A percentile compares a stretch with the other conserved stretches of the same genome.
Evolutionary conservation across 352 stramenopile genomes (phyloP).

Genomic region (Phytophthora aleatoria): DNA sequence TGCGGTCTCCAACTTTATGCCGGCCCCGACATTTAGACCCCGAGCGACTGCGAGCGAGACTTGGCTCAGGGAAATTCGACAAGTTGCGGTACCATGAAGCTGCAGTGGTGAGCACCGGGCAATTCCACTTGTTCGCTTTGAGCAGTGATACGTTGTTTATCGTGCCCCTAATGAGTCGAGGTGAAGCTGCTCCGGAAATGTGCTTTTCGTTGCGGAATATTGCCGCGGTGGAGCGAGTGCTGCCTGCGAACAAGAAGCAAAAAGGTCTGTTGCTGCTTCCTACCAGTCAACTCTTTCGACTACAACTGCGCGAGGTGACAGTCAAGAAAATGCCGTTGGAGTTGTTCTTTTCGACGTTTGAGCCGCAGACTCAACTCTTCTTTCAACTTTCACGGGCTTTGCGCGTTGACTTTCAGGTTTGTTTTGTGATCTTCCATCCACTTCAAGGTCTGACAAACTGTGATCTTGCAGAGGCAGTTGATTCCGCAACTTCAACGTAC

Average conservation of each 20-base stretch:
- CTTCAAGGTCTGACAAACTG: conserved; percentile 7
- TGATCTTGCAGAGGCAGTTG: conserved; percentile 25
- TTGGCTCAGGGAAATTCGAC: conserved; percentile 40
- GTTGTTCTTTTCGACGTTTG: conserved; percentile 66
- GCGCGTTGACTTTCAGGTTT: conserved; percentile 52
- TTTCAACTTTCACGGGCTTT: conserved; percentile 52
- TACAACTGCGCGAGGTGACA: conserved; percentile 29
- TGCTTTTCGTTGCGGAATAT: conserved; percentile 36
- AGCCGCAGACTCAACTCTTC: conserved; percentile 60
- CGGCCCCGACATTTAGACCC: conserved; percentile 59
- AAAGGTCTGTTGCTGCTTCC: conserved; percentile 50
- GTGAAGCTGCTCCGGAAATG: conserved; percentile 20
- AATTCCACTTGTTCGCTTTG: conserved; percentile 60
- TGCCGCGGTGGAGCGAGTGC: conserved; percentile 40
- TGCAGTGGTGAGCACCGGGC: conserved; percentile 43
- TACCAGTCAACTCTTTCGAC: conserved; percentile 57
- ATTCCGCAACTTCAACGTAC: conserved; percentile 16
- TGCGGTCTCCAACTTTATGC: conserved; percentile 54
- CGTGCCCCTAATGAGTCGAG: conserved; percentile 44
- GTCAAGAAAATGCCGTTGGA: conserved; percentile 17
- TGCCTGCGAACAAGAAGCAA: conserved; percentile 42
- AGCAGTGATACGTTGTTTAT: conserved; percentile 48
- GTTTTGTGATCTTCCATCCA: neutral
- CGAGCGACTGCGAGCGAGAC: conserved; percentile 49
- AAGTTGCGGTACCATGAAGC: conserved; percentile 62